Evolutionary conservation across 352 stramenopile genomes (phyloP).

Genomic region (Phytophthora multivora): DNA sequence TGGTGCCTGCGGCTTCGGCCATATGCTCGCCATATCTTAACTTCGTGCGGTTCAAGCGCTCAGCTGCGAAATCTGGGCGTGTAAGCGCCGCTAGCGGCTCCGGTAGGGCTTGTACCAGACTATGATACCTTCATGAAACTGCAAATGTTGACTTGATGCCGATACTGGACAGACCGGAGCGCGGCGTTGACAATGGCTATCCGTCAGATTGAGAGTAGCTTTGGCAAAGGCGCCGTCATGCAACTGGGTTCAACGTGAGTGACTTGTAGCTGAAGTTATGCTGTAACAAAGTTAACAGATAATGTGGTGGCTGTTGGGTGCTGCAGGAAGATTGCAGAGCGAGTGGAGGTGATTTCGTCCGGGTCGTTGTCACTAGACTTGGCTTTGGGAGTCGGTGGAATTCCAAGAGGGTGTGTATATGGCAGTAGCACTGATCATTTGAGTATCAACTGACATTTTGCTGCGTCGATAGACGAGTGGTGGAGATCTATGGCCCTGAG

Average conservation of each 20-base stretch:
- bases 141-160: constrained; percentile 1
- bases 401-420: constrained; percentile 88
- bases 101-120: constrained; percentile 7
- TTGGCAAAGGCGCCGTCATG: constrained; percentile 97
- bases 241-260: constrained; percentile 92
- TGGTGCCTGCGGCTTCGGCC: constrained; percentile 2
- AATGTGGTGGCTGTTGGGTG: neutral
- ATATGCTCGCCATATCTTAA: constrained; percentile 11
- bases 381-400: constrained; percentile 91
- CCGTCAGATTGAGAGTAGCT: constrained; percentile 95
- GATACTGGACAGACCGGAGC: constrained; percentile 56
- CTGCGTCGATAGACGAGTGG: constrained; percentile 79
- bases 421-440: neutral
- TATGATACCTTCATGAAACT: neutral
- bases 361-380: constrained; percentile 94
- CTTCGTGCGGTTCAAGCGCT: constrained; percentile 40
- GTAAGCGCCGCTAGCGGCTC: constrained; percentile 20
- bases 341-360: constrained; percentile 94
- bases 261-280: neutral
- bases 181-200: constrained; percentile 94
- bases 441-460: constrained; percentile 14
- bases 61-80: constrained; percentile 31
- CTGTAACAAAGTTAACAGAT: constrained; percentile 10
- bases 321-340: constrained; percentile 79
- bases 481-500: constrained; percentile 99